A percentile compares a stretch with the other conserved stretches of the same genome.
These are phyloP conservation scores for Ophiocordyceps unilateralis DNA, from an alignment of 2,329 filamentous ascomycete genomes.

Conservation along the genomic window DNA sequence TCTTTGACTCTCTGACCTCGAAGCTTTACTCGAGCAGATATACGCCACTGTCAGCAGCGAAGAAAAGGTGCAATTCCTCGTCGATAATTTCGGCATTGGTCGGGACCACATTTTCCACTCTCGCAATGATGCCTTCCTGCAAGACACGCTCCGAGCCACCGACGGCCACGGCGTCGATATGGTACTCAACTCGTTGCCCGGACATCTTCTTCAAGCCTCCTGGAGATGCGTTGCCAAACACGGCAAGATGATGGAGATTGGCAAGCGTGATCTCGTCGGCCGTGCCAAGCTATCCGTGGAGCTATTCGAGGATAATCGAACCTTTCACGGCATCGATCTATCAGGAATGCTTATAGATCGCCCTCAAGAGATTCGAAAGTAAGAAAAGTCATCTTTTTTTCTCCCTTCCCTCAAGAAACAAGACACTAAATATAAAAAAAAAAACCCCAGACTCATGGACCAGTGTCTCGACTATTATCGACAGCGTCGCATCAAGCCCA, in stretches of 20 bases:
- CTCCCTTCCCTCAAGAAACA: no score
- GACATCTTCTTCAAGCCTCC: slow-evolving; percentile 12
- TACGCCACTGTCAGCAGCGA: slow-evolving; percentile 11
- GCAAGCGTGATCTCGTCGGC: slow-evolving; percentile 15
- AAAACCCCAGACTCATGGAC: neutral
- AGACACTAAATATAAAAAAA: no score
- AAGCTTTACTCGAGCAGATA: neutral
- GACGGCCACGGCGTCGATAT: slow-evolving; percentile 13
- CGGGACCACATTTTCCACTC: slow-evolving; percentile 12
- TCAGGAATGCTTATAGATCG: no score
- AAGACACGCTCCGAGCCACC: slow-evolving; percentile 8
- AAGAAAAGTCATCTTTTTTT: no score
- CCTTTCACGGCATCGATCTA: slow-evolving; percentile 12
- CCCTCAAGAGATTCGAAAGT: no score
- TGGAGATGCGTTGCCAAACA: slow-evolving; percentile 18
- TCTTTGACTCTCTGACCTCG: no score
- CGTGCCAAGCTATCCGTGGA: slow-evolving; percentile 24
- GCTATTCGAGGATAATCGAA: slow-evolving; percentile 14
- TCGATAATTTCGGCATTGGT: slow-evolving; percentile 7
- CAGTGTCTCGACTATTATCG: neutral
- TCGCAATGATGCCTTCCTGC: slow-evolving; percentile 9
- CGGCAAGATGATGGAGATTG: slow-evolving; percentile 19
- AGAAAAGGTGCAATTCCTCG: slow-evolving; percentile 12
- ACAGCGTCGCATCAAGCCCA: slow-evolving; percentile 2
- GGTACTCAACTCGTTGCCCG: slow-evolving; percentile 13